phyloP scores from a whole-genome alignment of 805 yeast species.

The Vanderwaltozyma yarrowii region DNA sequence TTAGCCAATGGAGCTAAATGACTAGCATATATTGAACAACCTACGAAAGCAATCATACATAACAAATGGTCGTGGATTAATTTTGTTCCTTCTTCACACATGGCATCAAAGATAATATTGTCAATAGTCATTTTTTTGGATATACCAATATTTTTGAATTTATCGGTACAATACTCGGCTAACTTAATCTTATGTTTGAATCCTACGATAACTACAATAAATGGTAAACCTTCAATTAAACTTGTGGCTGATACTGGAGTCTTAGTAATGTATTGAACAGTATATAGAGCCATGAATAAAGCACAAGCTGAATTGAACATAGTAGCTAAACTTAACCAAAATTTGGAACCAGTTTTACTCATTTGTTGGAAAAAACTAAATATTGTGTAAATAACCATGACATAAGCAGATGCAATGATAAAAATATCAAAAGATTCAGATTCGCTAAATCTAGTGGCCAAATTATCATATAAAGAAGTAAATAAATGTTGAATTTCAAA shows the following conservation, averaged over 20 bases:
- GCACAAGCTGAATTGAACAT: slow-evolving; percentile 73
- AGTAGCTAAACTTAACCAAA: slow-evolving; percentile 79
- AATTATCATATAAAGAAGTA: slow-evolving; percentile 31
- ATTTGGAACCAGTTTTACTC: slow-evolving; percentile 67
- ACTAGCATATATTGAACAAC: slow-evolving; percentile 54
- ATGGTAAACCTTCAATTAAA: slow-evolving; percentile 86
- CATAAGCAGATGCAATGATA: slow-evolving; percentile 67
- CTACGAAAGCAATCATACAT: slow-evolving; percentile 58
- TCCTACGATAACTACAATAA: slow-evolving; percentile 84
- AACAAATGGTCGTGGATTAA: slow-evolving; percentile 63
- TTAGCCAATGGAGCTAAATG: slow-evolving; percentile 65
- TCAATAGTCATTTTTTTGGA: slow-evolving; percentile 24
- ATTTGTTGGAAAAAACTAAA: slow-evolving; percentile 65
- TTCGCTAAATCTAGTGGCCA: slow-evolving; percentile 42
- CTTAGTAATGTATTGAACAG: slow-evolving; percentile 46
- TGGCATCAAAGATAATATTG: slow-evolving; percentile 26
- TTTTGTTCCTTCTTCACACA: slow-evolving; percentile 30
- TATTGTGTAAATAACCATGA: slow-evolving; percentile 82
- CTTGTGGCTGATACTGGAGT: slow-evolving; percentile 60
- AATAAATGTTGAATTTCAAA: slow-evolving; percentile 47
- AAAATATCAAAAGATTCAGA: slow-evolving; percentile 84
- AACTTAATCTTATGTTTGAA: slow-evolving; percentile 75
- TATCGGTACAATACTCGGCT: slow-evolving; percentile 46
- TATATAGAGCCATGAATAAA: slow-evolving; percentile 64
- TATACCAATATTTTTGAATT: slow-evolving; percentile 26